A percentile compares a stretch with the other conserved stretches of the same genome.
These are phyloP conservation scores for Coprinellus aureogranulatus DNA, from an alignment of 768 basidiomycete genomes.

Conservation along the genomic window DNA sequence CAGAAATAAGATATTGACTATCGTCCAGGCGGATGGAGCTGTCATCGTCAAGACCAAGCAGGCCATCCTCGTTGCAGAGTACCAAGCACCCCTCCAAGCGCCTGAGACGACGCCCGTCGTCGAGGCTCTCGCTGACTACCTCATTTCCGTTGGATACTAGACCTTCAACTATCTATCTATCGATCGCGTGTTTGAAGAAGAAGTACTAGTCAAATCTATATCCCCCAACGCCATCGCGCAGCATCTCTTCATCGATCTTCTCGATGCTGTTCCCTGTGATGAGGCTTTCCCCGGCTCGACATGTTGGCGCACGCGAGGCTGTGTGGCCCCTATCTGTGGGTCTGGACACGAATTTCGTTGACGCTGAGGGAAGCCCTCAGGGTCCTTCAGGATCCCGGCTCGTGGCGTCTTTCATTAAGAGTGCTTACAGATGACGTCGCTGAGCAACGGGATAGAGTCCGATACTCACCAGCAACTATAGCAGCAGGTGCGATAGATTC, in stretches of 20 bases:
- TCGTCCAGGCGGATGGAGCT: constrained; percentile 65
- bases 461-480: too few species aligned
- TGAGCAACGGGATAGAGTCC: too few species aligned
- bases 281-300: too few species aligned
- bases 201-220: not conserved
- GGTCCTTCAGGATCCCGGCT: too few species aligned
- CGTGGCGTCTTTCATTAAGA: too few species aligned
- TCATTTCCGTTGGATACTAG: constrained; percentile 59
- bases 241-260: not conserved
- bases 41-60: constrained; percentile 78
- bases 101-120: constrained; percentile 65
- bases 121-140: constrained; percentile 73
- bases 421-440: too few species aligned
- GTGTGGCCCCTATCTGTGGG: too few species aligned
- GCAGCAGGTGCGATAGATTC: too few species aligned
- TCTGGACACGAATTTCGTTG: too few species aligned
- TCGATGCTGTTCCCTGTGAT: not conserved
- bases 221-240: not conserved
- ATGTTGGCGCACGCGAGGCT: too few species aligned
- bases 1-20: not conserved
- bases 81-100: constrained; percentile 61
- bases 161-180: not conserved
- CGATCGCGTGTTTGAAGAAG: not conserved
- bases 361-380: too few species aligned
- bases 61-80: constrained; percentile 81